Base-by-base conservation (phyloP, 371 early-diverging fungal species). In the Dinochytrium kinnereticum region DNA sequence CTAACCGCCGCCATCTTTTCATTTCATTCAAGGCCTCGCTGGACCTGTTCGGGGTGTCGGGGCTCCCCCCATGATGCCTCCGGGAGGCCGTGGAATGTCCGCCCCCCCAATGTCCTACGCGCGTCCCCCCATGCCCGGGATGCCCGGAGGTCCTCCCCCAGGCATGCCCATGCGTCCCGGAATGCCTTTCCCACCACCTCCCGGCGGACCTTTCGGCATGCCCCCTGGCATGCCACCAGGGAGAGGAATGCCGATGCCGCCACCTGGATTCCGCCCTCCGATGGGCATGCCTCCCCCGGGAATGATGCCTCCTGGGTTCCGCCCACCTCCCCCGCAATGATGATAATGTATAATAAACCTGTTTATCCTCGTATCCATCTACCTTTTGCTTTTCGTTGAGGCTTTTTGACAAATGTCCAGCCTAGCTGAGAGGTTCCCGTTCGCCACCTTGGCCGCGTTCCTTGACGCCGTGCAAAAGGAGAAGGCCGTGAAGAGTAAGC, bases 11-110 rank as follows among this genome's bases (percentile, higher is more conserved):
- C 26, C 33, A 26, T 65, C 49, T 15, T 1, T 53, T 67, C n/a
- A 15, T 37, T 69, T 59, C 55, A 1, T 38, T 61, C 39, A 61
- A 81, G 96, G 94, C 51, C 86, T 96, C 57, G 89, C 91, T 68
- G 96, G 95, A 30, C 96, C 96, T 34, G 93, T 94, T 37, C 89
- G 95, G 64, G 96, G 96, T 51, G 90, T 97, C 53, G 96, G 98
- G 26, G 80, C 93, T 17, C 90, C 92, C 68, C 89, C 89, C 24
- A 76, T 79, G n/a, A n/a, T n/a, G n/a, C n/a, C n/a, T n/a, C n/a
- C n/a, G 90, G 93, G 93, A 92, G 86, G 89, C 71, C 90, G 92
- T 50, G 79, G 82, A 76, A 64, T 68, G 34, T 85, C 84, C 1
- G 91, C 88, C 53, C 86, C 92, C n/a, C 93, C 93, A 24, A 84